Percentiles rank a stretch among this genome's conserved stretches.
These are phyloP conservation scores for Prunus dulcis DNA, from an alignment of 306 rosid genomes.

Conservation along the genomic window DNA sequence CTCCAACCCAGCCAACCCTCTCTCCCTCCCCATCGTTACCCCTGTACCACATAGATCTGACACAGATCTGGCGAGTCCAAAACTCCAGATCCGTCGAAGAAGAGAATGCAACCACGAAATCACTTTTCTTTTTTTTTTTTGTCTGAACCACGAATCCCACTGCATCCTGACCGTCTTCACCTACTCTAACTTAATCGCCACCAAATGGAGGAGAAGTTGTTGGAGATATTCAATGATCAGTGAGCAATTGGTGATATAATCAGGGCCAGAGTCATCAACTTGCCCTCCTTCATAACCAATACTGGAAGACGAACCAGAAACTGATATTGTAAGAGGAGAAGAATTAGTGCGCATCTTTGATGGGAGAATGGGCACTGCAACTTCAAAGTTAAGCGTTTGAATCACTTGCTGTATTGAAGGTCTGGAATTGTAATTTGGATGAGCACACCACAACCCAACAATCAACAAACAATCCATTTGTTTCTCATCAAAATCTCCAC, in stretches of 20 bases:
- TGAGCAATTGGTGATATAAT: background rate
- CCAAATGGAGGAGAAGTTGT: too few species aligned
- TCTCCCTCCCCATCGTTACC: too few species aligned
- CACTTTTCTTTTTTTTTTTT: too few species aligned
- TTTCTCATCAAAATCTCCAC: constrained; percentile 12
- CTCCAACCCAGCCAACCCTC: too few species aligned
- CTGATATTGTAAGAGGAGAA: background rate
- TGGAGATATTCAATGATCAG: background rate
- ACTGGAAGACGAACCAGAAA: background rate
- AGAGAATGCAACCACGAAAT: too few species aligned
- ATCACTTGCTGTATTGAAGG: constrained; percentile 23
- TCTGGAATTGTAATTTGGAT: background rate
- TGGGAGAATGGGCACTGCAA: background rate
- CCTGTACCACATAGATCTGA: too few species aligned
- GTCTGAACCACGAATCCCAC: too few species aligned
- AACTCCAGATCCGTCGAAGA: too few species aligned
- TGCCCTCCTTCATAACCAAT: background rate
- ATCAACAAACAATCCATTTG: constrained; percentile 12
- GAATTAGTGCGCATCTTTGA: background rate
- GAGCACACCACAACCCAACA: constrained; percentile 26
- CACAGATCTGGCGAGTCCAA: too few species aligned
- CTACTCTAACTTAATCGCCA: too few species aligned
- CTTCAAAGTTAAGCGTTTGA: constrained; percentile 6
- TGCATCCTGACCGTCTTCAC: too few species aligned
- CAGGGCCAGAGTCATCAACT: background rate